These are phyloP conservation scores for Nicotiana noctiflora DNA, from an alignment of 257 asterid genomes.

Conservation along the genomic window DNA sequence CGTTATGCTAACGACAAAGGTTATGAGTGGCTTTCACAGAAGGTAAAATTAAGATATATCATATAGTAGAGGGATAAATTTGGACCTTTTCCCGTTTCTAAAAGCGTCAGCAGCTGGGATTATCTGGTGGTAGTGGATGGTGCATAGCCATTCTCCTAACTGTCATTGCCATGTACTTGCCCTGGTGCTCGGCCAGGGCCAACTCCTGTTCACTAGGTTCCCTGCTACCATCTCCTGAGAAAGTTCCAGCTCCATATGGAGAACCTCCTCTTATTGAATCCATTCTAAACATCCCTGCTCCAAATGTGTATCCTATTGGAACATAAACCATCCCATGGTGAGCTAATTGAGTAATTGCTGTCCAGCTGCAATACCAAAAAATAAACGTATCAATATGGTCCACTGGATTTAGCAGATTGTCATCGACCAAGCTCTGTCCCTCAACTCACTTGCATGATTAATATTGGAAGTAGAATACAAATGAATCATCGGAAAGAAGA, in stretches of 20 bases:
- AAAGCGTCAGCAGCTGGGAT: neutral
- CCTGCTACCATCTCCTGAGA: conserved; percentile 38
- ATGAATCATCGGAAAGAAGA: neutral
- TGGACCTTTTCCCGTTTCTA: neutral
- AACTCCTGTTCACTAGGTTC: conserved; percentile 38
- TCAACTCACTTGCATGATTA: neutral
- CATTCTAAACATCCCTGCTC: conserved; percentile 81
- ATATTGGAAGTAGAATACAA: neutral
- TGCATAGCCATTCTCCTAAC: conserved; percentile 20
- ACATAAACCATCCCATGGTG: conserved; percentile 87
- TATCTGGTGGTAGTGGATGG: neutral
- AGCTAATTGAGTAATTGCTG: conserved; percentile 77
- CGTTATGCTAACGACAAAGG: neutral
- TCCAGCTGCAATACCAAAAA: conserved; percentile 42
- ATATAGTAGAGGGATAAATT: neutral
- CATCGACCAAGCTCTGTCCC: neutral
- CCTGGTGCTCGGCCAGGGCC: conserved; percentile 51
- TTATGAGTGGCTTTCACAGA: neutral
- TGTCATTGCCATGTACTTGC: conserved; percentile 41
- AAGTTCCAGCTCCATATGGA: conserved; percentile 48
- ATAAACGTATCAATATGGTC: neutral
- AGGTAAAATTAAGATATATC: neutral
- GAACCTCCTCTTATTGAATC: conserved; percentile 61
- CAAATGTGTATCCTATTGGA: conserved; percentile 85
- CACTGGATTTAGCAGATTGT: neutral